A percentile compares a stretch with the other conserved stretches of the same genome.
Conservation (phyloP, 2,329 filamentous ascomycete genomes). For the Aspergillus sp. region DNA sequence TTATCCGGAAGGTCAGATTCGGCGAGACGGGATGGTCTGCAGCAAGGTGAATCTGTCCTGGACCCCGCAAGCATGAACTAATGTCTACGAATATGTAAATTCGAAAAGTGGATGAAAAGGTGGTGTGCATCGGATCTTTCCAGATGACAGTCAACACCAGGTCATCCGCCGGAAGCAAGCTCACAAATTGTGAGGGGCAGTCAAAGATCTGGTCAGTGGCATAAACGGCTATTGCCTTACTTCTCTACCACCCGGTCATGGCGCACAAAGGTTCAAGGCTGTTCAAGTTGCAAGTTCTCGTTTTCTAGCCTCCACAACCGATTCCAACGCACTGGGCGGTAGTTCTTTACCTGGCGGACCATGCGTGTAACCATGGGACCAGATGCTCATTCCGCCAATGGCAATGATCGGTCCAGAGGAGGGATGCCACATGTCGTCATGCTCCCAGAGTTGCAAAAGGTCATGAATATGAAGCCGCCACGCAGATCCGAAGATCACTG, state of each 20-base stretch:
- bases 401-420: neutral
- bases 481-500: constrained; percentile 32
- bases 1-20: neutral
- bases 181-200: neutral
- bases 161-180: neutral
- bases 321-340: neutral
- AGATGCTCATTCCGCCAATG: constrained; percentile 3
- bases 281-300: neutral
- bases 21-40: neutral
- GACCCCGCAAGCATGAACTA: neutral
- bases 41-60: neutral
- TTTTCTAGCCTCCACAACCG: neutral
- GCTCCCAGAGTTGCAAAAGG: constrained; percentile 8
- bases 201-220: neutral
- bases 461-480: constrained; percentile 12
- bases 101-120: neutral
- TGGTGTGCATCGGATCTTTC: neutral
- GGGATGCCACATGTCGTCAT: constrained; percentile 17
- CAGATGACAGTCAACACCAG: neutral
- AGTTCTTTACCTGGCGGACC: constrained; percentile 6
- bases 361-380: constrained; percentile 13
- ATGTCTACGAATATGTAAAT: neutral
- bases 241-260: neutral
- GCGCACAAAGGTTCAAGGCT: neutral
- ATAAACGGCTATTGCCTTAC: neutral